Evolutionary conservation across 2,329 filamentous ascomycete species (phyloP).

Genomic region (Monascus ruber): DNA sequence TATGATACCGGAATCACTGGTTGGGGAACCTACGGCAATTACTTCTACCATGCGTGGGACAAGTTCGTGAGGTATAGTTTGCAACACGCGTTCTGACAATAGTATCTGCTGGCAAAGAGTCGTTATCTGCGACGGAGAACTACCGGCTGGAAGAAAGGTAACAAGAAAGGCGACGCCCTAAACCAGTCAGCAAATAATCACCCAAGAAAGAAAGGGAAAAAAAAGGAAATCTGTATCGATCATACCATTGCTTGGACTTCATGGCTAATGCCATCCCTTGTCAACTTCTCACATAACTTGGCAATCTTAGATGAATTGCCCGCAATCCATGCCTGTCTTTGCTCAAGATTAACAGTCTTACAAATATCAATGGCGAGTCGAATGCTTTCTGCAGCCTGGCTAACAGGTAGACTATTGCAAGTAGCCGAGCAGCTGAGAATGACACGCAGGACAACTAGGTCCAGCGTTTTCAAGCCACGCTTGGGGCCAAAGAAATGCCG

Average conservation of each 20-base stretch:
- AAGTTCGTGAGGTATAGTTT: constrained; percentile 11
- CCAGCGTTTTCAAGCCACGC: constrained; percentile 28
- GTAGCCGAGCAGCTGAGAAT: constrained; percentile 30
- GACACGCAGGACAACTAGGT: constrained; percentile 29
- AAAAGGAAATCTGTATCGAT: no score
- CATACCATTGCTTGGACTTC: constrained; percentile 25
- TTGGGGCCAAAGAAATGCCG: constrained; percentile 29
- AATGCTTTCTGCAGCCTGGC: constrained; percentile 24
- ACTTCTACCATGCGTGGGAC: constrained; percentile 23
- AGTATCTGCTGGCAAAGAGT: constrained; percentile 13
- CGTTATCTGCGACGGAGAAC: constrained; percentile 17
- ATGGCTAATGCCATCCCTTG: constrained; percentile 14
- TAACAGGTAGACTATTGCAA: constrained; percentile 14
- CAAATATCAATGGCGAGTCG: constrained; percentile 25
- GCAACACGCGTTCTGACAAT: constrained; percentile 13
- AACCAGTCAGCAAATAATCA: neutral
- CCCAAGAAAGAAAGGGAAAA: no score
- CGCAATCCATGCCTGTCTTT: constrained; percentile 23
- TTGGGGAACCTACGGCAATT: constrained; percentile 24
- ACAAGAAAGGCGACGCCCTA: constrained; percentile 23
- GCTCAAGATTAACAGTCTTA: constrained; percentile 19
- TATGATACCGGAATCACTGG: neutral
- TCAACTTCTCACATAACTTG: constrained; percentile 29
- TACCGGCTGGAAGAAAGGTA: constrained; percentile 13
- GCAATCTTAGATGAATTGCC: constrained; percentile 21